Conservation (phyloP, 2,329 filamentous ascomycete species). For the Beauveria australis region DNA sequence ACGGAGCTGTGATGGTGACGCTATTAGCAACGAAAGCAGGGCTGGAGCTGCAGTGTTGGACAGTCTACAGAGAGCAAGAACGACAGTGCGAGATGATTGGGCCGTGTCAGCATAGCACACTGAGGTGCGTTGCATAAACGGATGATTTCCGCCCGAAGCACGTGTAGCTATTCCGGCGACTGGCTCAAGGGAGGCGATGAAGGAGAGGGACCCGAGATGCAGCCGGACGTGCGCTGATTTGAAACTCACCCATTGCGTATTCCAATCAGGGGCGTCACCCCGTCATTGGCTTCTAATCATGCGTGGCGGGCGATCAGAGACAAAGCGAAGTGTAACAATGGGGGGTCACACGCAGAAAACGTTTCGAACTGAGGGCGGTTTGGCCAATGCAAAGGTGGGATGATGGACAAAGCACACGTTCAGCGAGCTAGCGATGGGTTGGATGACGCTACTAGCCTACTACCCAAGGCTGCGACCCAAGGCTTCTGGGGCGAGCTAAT, state of each 20-base stretch:
- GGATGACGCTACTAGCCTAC: constrained; percentile 6
- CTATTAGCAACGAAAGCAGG: neutral
- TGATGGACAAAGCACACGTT: neutral
- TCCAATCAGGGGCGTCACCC: constrained; percentile 9
- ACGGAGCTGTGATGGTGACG: constrained; percentile 3
- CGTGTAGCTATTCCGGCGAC: neutral
- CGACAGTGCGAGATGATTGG: neutral
- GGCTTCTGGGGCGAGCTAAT: constrained; percentile 1
- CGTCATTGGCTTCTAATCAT: constrained; percentile 8
- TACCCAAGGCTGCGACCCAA: neutral
- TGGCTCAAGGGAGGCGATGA: neutral
- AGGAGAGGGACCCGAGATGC: neutral
- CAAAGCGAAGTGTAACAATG: neutral
- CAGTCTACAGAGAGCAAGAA: neutral
- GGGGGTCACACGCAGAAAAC: neutral
- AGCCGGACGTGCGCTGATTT: neutral
- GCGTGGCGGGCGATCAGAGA: constrained; percentile 7
- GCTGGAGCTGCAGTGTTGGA: neutral
- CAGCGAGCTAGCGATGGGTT: neutral
- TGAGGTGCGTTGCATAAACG: neutral
- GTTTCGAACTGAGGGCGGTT: constrained; percentile 2
- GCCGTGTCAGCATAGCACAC: neutral
- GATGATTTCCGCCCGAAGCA: constrained; percentile 1
- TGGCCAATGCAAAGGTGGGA: constrained; percentile 6
- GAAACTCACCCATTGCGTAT: constrained; percentile 10